Conservation (phyloP, 2,329 filamentous ascomycete genomes). For the Plenodomus lindquistii region DNA sequence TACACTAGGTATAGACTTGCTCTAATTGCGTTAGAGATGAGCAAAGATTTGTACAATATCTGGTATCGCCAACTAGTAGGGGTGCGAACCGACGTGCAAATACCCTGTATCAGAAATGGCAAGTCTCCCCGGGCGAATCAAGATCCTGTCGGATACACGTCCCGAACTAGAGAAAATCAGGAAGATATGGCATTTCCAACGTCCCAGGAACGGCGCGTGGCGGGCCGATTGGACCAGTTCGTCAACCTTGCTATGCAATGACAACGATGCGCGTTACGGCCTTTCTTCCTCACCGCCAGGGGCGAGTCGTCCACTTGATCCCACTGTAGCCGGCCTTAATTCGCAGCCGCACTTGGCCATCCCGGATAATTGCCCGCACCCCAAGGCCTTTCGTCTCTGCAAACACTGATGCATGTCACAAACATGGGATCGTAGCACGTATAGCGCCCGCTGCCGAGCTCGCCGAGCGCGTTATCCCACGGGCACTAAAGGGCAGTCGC, state of each 20-base stretch:
- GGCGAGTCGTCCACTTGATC: neutral
- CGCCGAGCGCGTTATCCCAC: neutral
- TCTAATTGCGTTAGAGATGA: too few relatives aligned
- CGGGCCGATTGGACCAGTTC: neutral
- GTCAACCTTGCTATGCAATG: neutral
- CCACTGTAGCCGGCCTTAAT: neutral
- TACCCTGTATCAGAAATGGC: too few relatives aligned
- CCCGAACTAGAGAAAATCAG: neutral
- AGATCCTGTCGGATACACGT: neutral
- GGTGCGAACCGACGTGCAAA: too few relatives aligned
- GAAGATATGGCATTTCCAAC: neutral
- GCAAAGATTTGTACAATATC: too few relatives aligned
- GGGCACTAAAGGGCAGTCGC: neutral
- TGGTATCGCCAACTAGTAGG: too few relatives aligned
- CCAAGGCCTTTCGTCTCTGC: neutral
- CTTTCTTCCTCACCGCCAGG: neutral
- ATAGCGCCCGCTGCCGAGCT: neutral
- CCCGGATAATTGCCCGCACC: neutral
- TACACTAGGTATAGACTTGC: too few relatives aligned
- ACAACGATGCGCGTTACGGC: neutral
- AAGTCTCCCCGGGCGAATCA: neutral
- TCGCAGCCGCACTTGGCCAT: neutral
- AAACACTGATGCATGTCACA: neutral
- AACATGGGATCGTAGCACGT: neutral
- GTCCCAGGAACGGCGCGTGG: neutral